These are phyloP conservation scores for Aphanomyces cochlioides DNA, from an alignment of 352 stramenopile species.

Conservation along the genomic window DNA sequence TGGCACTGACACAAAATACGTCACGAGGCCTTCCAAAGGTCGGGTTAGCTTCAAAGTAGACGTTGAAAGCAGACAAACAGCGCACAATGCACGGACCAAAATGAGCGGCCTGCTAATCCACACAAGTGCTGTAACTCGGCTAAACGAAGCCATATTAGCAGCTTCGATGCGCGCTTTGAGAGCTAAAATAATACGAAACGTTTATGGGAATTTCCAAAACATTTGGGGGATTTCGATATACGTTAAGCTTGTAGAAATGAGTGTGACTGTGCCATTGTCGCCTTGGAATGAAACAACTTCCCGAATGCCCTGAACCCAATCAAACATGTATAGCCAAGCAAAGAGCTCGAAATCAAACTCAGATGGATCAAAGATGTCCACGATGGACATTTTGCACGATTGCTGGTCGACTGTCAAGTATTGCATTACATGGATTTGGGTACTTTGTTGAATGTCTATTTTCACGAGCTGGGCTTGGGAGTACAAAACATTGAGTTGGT, in stretches of 20 bases:
- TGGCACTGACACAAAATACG: not conserved
- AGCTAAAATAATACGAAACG: constrained; percentile 1
- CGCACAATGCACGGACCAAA: not conserved
- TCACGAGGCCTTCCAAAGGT: not conserved
- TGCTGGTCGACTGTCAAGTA: not conserved
- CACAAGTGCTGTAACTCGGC: not conserved
- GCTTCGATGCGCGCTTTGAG: constrained; percentile 4
- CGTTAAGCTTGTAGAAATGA: not conserved
- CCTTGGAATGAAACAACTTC: constrained; percentile 25
- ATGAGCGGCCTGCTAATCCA: not conserved
- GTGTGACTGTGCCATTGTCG: not conserved
- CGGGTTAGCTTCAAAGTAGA: not conserved
- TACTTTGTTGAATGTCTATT: not conserved
- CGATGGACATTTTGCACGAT: not conserved
- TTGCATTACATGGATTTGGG: constrained; percentile 2
- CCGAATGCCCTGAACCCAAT: constrained; percentile 12
- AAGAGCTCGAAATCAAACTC: constrained; percentile 11
- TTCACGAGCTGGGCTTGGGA: not conserved
- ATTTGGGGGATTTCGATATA: not conserved
- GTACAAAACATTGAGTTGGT: not conserved
- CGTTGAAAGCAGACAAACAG: not conserved
- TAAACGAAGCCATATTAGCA: constrained; percentile 3
- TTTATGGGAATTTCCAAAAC: constrained; percentile 4
- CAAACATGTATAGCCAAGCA: constrained; percentile 18
- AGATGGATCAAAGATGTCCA: not conserved